Base-by-base conservation (phyloP, 148 eudicot genomes). In the Camellia granthamiana region DNA sequence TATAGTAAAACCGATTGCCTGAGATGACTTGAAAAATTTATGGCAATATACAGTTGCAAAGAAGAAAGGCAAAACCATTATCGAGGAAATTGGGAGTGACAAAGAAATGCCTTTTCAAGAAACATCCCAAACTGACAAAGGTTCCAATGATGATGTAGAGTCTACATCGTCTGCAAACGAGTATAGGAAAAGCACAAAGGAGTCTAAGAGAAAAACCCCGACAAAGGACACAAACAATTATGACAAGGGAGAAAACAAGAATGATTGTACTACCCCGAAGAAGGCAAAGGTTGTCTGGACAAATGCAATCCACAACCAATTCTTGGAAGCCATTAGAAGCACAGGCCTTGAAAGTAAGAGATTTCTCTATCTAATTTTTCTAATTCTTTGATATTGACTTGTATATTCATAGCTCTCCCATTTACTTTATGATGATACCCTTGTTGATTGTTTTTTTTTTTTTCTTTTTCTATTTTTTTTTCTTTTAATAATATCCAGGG, bases 341-440 rank as follows among this genome's bases (percentile, higher is more conserved):
- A 56, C 87, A 44, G 91, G 96, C 51, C 23, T 88, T 23, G 87
- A 89, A 0, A 87, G 96, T 90, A 90, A 85, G 95, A 14, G 6
- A 19, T 42, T 11, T 12, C n/a, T 59, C 60, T 41, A 42, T 10
- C 6, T 58, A 30, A 19, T n/a, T 6, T 3, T 43, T 58, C 8
- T 58, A 5, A 7, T 4, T n/a, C 6, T 64, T 56, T 30, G 38
- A 3, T 14, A 11, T 4, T 14, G 16, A 8, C 58, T 11, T 55
- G 58, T 55, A 7, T 19, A 72, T 2, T 11, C 42, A 43, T 1
- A 10, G 65, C 15, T 72, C 3, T 19, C 9, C 44, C 6, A 46
- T 63, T 6, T 52, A 66, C 7, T 62, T 64, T 10, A 3, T 63
- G 49, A 63, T 4, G 18, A 11, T 19, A 13, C 43, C 51, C 11